These are phyloP conservation scores for Amauroascus niger DNA, from an alignment of 2,329 filamentous ascomycete species.

Conservation along the genomic window DNA sequence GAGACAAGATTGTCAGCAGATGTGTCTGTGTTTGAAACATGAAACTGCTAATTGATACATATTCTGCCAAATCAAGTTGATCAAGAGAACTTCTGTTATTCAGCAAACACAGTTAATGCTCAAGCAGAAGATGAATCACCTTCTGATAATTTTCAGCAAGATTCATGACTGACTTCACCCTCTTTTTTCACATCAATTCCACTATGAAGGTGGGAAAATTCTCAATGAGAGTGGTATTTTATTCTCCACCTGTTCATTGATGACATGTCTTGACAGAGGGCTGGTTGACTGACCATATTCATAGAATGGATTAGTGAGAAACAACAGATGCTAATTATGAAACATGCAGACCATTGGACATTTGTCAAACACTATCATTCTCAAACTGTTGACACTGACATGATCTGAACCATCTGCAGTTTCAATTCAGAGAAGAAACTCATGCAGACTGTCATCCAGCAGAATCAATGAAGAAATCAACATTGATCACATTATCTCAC, in stretches of 20 bases:
- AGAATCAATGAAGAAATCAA: slow-evolving; percentile 16
- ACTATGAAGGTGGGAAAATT: not conserved
- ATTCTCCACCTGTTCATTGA: not conserved
- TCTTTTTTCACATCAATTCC: not conserved
- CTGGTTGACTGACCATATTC: not conserved
- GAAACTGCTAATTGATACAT: not conserved
- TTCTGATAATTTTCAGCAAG: not conserved
- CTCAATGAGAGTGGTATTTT: not conserved
- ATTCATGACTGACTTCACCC: not conserved
- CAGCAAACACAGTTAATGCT: not conserved
- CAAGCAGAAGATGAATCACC: not conserved
- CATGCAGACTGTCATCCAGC: not conserved
- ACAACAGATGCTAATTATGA: slow-evolving; percentile 19
- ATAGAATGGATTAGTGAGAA: slow-evolving; percentile 9
- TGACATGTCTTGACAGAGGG: not conserved
- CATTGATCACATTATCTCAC: slow-evolving; percentile 15
- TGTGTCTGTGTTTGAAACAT: not conserved
- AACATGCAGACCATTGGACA: slow-evolving; percentile 16
- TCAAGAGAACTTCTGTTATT: not conserved
- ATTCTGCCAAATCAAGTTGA: not conserved
- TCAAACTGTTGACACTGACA: slow-evolving; percentile 12
- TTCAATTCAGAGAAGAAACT: not conserved
- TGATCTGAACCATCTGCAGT: not conserved
- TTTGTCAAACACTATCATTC: slow-evolving; percentile 20
- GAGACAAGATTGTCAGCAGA: not conserved